Evolutionary conservation across 768 basidiomycete species (phyloP), one percentile per base, ranked within the genome.

Genomic region (Hericium alpestre): DNA sequence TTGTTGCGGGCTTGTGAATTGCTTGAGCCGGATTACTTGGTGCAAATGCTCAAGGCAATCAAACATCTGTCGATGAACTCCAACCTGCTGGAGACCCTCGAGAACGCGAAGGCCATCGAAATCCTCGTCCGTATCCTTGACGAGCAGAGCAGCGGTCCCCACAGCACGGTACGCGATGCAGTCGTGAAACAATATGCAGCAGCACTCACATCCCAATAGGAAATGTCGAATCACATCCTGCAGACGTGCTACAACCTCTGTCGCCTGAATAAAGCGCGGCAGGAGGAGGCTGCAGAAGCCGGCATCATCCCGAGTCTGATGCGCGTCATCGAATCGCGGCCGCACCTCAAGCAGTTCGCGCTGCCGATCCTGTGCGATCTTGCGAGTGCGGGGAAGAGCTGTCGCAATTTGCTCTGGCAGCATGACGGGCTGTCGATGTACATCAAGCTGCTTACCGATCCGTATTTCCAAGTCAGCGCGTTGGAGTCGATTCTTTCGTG

Each of bases 211-310:
- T 38, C 22, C 38, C 5, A 11, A 9, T 66, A 97, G 92, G 95
- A 99, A 80, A 89, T 97, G 71, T 87, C 91, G 52, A 98, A 97
- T 61, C 93, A 97, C 64, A 84, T 96, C 58, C 93, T 98, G 79
- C 94, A 96, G 71, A 93, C 93, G 2, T 92, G 94, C 65, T 98
- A 91, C 75, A 95, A 95, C 63, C 84, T 99, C 16, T 97, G 94
- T 67, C 83, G 94, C 6, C 74, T 99, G 58, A 94, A 94, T 72
- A 96, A 96, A 71, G 81, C 84, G 2, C 78, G 96, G 53, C 95
- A 98, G 69, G 96, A 97, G 70, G 96, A 98, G 69, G 93, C 96
- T 12, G 95, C 94, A 1, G 87, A 93, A 66, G 92, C 92, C 8
- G 95, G 94, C 11, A 92, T 96, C 57, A 85, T 99, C 23, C 94